Percentiles rank a stretch among this genome's conserved stretches.
These are phyloP conservation scores for Polygonum aviculare DNA, from an alignment of 148 eudicot genomes.

Conservation along the genomic window DNA sequence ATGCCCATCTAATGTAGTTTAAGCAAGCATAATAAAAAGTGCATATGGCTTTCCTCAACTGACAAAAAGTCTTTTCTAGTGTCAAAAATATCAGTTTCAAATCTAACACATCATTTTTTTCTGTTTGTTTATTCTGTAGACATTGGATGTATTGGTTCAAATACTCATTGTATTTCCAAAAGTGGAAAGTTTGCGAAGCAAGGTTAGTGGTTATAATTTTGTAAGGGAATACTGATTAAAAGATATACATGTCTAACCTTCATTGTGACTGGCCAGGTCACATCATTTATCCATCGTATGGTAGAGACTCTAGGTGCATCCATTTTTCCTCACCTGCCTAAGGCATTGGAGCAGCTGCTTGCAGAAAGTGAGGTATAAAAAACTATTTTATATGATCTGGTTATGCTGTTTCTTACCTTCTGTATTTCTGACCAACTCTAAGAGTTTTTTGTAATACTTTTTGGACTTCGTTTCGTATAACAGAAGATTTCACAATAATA, in stretches of 20 bases:
- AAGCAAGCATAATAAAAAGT: not conserved
- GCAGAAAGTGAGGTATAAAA: conserved; percentile 73
- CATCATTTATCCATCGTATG: conserved; percentile 94
- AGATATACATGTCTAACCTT: conserved; percentile 13
- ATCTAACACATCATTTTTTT: not conserved
- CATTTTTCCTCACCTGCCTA: conserved; percentile 83
- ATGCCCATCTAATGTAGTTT: not conserved
- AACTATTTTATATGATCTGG: conserved; percentile 5
- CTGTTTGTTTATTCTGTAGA: conserved; percentile 29
- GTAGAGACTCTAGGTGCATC: conserved; percentile 83
- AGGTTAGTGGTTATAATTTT: conserved; percentile 39
- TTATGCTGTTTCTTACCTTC: not conserved
- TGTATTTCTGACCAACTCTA: not conserved
- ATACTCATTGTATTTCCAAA: conserved; percentile 70
- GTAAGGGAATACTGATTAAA: not conserved
- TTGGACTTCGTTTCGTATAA: not conserved
- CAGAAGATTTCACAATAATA: not conserved
- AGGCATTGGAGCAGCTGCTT: conserved; percentile 82
- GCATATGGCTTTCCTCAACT: not conserved
- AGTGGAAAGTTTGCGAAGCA: conserved; percentile 68
- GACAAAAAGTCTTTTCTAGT: not conserved
- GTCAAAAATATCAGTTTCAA: not conserved
- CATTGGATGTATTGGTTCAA: conserved; percentile 86
- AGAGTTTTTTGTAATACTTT: not conserved
- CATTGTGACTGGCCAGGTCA: conserved; percentile 38